Conservation (phyloP, 305 asterid genomes). For the Coffea humblotiana region DNA sequence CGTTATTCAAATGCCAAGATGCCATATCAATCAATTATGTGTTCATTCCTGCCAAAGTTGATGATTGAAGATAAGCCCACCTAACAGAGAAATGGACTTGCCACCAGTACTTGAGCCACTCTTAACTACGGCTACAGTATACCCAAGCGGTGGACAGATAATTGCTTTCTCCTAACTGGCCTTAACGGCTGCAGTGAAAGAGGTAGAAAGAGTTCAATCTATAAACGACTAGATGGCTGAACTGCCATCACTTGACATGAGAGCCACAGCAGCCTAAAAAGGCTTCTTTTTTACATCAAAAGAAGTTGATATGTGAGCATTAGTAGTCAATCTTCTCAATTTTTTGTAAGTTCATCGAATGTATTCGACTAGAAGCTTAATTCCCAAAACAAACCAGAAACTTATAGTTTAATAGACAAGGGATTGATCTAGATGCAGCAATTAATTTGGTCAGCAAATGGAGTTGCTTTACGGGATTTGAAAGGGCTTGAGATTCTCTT, state of each 20-base stretch:
- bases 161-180: conserved; percentile 19
- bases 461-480: conserved; percentile 15
- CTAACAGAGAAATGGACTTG: not conserved
- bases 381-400: not conserved
- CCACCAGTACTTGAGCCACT: no score
- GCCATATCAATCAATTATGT: not conserved
- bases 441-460: conserved; percentile 21
- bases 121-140: not conserved
- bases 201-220: not conserved
- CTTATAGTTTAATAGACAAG: not conserved
- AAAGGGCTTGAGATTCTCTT: conserved; percentile 34
- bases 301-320: not conserved
- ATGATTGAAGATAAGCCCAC: not conserved
- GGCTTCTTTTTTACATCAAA: not conserved
- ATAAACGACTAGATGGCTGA: not conserved
- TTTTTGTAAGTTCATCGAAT: not conserved
- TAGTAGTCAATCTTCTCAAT: not conserved
- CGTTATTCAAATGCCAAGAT: not conserved
- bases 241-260: conserved; percentile 6
- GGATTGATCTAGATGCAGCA: conserved; percentile 7
- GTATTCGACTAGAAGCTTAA: not conserved
- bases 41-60: not conserved
- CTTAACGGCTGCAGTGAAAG: not conserved
- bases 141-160: not conserved
- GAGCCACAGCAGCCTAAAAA: not conserved